Evolutionary conservation across 2,329 filamentous ascomycete species (phyloP).

Genomic region (Cercospora sesami): DNA sequence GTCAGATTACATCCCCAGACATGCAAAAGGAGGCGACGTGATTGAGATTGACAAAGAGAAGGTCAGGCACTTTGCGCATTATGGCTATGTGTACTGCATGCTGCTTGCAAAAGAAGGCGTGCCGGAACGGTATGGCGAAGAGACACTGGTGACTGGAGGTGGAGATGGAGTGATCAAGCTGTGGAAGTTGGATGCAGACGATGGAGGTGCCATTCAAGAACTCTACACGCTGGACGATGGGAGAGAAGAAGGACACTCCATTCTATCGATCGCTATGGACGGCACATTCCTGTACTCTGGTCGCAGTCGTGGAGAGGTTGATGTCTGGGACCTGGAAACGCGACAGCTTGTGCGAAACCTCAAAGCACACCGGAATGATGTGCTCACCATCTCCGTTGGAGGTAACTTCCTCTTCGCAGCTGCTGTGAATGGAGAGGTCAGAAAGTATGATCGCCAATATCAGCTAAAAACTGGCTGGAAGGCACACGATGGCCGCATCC

Average conservation of each 20-base stretch:
- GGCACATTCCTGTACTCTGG: constrained; percentile 92
- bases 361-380: constrained; percentile 74
- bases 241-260: constrained; percentile 57
- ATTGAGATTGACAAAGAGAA: constrained; percentile 80
- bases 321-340: constrained; percentile 96
- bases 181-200: constrained; percentile 71
- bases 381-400: constrained; percentile 82
- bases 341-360: constrained; percentile 85
- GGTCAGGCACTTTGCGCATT: constrained; percentile 86
- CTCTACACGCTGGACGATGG: constrained; percentile 67
- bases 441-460: constrained; percentile 79
- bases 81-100: constrained; percentile 97
- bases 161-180: constrained; percentile 93
- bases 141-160: constrained; percentile 85
- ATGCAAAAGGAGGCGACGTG: constrained; percentile 61
- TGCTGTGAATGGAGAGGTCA: constrained; percentile 73
- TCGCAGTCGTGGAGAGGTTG: constrained; percentile 80
- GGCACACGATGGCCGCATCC: constrained; percentile 82
- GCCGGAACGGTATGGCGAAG: constrained; percentile 66
- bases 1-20: constrained; percentile 48
- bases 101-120: constrained; percentile 74
- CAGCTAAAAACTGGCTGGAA: constrained; percentile 75
- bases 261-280: constrained; percentile 79
- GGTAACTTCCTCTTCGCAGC: constrained; percentile 85
- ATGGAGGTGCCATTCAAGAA: constrained; percentile 64